Evolutionary conservation across 1,139 yeast species (phyloP), one percentile per base, ranked within the genome.

Genomic region (Blastobotrys serpentis): DNA sequence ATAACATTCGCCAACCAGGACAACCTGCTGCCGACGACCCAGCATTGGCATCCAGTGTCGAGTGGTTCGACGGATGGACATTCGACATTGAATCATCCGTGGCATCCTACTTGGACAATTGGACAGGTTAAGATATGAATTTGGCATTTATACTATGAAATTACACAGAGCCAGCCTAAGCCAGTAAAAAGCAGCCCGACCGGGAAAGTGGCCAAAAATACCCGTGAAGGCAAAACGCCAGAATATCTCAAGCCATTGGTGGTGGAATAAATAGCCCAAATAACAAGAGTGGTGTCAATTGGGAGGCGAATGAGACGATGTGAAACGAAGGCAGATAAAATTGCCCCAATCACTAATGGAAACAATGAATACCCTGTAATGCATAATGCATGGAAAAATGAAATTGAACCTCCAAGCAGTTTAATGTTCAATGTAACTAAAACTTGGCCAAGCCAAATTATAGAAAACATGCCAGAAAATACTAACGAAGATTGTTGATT

Each of bases 301-400:
- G 77, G 68, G 38, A 85, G 66, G 52, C 94, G 71, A 4, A 85
- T 59, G 22, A 81, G 64, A 54, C 78, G 78, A 73, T 77, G 74
- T 38, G 71, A 68, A 19, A 84, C 69, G 49, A 84, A 72, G 4
- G 83, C 71, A 42, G 86, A 76, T n/a, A 82, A 53, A 3, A 81
- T 49, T 4, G 85, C 82, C 0, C 89, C 87, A 7, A 84, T 59
- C 3, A 84, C 78, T 36, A 87, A 73, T 2, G 96, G 96, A 66
- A 87, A 86, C 65, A 86, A 68, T 14, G 90, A 82, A 68, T 87
- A 87, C 1, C 95, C 94, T 1, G 86, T 77, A 22, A 90, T 86
- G 59, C 89, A 82, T 48, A 87, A 73, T 23, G 95, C 90, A 48
- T 86, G 86, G 72, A 87, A 79, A 58, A 84, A 84, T 2, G 85